Evolutionary conservation across 1,139 yeast species (phyloP), one percentile per base, ranked within the genome.

Genomic region (Pichia sp.): DNA sequence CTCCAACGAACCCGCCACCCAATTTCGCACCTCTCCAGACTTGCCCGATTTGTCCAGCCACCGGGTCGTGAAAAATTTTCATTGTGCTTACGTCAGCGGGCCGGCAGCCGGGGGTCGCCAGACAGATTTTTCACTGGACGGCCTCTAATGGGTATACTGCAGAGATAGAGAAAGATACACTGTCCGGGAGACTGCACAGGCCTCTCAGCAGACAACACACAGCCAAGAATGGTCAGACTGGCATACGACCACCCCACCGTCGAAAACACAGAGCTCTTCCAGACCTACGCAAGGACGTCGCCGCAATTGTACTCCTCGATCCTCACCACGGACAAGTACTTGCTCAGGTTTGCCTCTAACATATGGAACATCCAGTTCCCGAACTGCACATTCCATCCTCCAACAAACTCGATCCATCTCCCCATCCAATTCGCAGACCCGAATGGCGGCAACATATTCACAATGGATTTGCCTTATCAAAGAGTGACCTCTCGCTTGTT

Each of bases 311-410:
- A 44, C 24, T 44, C 50, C 11, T 45, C 48, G 4, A 35, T 51
- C 4, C 32, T 46, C 1, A 42, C 52, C 21, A 45, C 47, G 17
- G 59, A 57, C 27, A 50, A 48, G 18, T 45, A 48, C 32, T 17
- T 57, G 11, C 20, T 57, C 9, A 39, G 52, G 17, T 57, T 52
- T 38, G 59, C 58, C 3, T 53, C 58, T 17, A 55, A 55, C 36
- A 45, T 45, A 2, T 57, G 60, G 60, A 37, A 36, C 19, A 34
- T 55, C 11, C 48, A 46, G 35, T 19, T 53, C 5, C 49, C 52
- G 3, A 31, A 42, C n/a, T 50, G 53, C 37, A 10, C 18, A 4
- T 47, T 42, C n/a, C 50, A 50, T 32, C 47, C 47, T 10, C 44
- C 44, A 18, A 21, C 44, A 4, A 39, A 37, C 20, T 28, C 42